phyloP scores from a whole-genome alignment of 257 asterid genomes.

The Ilex asprella region DNA sequence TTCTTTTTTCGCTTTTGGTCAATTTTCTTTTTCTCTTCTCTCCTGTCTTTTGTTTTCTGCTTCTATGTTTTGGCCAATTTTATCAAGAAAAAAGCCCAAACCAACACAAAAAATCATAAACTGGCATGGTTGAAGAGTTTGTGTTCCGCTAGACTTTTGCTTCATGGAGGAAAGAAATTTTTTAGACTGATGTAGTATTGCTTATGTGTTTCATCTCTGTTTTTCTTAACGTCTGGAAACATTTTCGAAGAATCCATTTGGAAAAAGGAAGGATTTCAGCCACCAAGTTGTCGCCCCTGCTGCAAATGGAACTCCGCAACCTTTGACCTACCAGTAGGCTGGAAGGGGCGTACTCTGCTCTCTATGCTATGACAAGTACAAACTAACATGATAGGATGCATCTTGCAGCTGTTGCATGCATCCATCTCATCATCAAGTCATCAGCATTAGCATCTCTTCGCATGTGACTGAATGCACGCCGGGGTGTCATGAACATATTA shows the following conservation, averaged over 20 bases:
- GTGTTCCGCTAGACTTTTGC: conserved; percentile 5
- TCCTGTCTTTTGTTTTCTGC: conserved; percentile 2
- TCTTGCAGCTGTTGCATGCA: conserved; percentile 90
- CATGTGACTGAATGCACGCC: conserved; percentile 31
- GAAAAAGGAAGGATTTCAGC: conserved; percentile 70
- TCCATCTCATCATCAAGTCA: conserved; percentile 75
- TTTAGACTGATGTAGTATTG: background rate
- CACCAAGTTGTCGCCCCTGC: conserved; percentile 36
- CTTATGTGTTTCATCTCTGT: background rate
- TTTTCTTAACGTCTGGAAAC: conserved; percentile 64
- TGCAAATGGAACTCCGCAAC: conserved; percentile 61
- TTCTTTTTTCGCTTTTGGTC: background rate
- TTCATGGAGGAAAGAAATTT: background rate
- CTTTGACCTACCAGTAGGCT: conserved; percentile 75
- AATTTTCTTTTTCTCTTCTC: background rate
- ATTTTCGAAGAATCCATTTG: conserved; percentile 98
- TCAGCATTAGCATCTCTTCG: conserved; percentile 58
- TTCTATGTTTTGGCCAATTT: background rate
- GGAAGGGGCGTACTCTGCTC: conserved; percentile 80
- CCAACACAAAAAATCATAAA: background rate
- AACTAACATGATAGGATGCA: conserved; percentile 77
- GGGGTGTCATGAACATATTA: conserved; percentile 35
- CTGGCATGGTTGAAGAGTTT: background rate
- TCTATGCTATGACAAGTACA: conserved; percentile 57
- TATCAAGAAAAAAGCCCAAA: background rate